These are phyloP conservation scores for Sutorius eximius DNA, from an alignment of 1,284 basidiomycete genomes.

Conservation along the genomic window DNA sequence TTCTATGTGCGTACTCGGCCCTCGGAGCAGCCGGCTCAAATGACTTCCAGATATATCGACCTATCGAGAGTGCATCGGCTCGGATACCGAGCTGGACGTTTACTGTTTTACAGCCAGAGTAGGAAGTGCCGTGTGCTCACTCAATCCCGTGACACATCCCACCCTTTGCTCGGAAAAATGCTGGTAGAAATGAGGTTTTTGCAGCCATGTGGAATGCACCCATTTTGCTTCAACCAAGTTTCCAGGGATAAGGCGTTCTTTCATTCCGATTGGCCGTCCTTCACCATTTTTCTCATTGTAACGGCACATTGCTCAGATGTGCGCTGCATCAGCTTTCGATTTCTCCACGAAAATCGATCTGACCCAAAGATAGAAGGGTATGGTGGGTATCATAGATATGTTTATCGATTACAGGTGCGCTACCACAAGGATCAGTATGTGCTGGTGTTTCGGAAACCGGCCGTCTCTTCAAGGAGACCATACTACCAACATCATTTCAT, in stretches of 20 bases:
- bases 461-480: background rate
- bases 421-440: background rate
- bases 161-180: background rate
- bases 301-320: background rate
- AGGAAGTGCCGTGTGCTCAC: background rate
- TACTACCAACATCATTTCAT: background rate
- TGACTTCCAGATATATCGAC: background rate
- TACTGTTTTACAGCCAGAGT: background rate
- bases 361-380: background rate
- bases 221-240: background rate
- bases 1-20: background rate
- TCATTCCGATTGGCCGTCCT: background rate
- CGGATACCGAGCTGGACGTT: background rate
- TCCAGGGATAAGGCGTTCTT: background rate
- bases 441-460: background rate
- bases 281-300: slow-evolving; percentile 1
- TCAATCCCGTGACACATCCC: background rate
- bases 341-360: background rate
- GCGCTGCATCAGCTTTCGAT: background rate
- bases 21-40: too few relatives aligned
- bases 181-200: background rate
- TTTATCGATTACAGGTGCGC: background rate
- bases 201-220: slow-evolving; percentile 2
- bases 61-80: background rate
- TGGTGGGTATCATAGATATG: background rate